Base-by-base conservation (phyloP, 23 red algal genomes). In the Gracilaria caudata region DNA sequence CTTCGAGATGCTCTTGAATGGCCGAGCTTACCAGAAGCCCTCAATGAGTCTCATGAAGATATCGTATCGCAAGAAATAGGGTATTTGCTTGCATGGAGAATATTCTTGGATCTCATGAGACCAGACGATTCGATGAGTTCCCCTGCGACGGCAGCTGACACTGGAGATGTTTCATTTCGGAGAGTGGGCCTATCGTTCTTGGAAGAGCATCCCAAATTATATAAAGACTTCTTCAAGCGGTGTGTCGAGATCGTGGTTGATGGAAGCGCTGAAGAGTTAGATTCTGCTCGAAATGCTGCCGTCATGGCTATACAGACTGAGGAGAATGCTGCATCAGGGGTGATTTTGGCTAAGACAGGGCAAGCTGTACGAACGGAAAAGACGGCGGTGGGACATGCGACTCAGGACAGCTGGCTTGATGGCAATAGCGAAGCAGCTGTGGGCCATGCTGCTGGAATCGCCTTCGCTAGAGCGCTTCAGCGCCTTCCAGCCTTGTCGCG, bases 401-500 rank as follows among this genome's bases (percentile, higher is more conserved):
- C 64, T 23, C 21, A 34, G 21, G 38, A 75, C 7, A 20, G 10
- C 38, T 34, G 37, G 19, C 19, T 25, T 32, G 64, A 16, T 73
- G 65, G 45, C 64, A 75, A 75, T 16, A 28, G 70, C 8, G 80
- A 86, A 25, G 75, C 21, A 24, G 68, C 49, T 16, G 81, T 93
- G 0, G 90, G 90, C 56, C 68, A 61, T 30, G 73, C 74, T 11
- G 90, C 81, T 26, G 90, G 90, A 28, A 85, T 85, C 21, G 92
- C 88, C 7, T 96, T 96, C 76, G 94, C 84, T 28, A 79, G 79
- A 57, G 86, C 84, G 39, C 90, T 98, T 46, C 84, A 87, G 61
- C 79, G 78, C 71, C 64, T 98, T 49, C 95, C 95, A 26, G 95
- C 95, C 23, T 64, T 93, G 57, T 98, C 95, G 3, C 24, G 95